These are phyloP conservation scores for Peronospora destructor DNA, from an alignment of 352 stramenopile species.

Conservation along the genomic window DNA sequence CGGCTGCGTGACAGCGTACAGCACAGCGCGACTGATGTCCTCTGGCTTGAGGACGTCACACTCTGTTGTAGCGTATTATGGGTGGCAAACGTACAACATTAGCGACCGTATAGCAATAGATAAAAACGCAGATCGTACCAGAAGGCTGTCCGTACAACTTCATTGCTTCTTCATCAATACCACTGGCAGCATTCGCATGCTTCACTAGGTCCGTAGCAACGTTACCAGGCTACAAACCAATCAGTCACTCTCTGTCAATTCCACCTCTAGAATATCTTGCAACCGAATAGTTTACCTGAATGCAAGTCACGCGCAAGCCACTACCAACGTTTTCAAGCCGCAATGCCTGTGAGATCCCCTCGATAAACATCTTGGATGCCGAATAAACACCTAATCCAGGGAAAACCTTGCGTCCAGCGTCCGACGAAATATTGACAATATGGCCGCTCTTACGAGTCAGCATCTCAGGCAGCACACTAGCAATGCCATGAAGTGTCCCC, in stretches of 20 bases:
- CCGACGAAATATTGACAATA: slow-evolving; percentile 86
- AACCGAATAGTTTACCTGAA: slow-evolving; percentile 35
- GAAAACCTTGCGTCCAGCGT: slow-evolving; percentile 78
- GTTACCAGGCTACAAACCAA: slow-evolving; percentile 71
- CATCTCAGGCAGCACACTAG: slow-evolving; percentile 64
- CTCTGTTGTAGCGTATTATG: slow-evolving; percentile 32
- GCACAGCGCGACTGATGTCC: slow-evolving; percentile 80
- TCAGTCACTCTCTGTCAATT: neutral
- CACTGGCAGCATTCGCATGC: slow-evolving; percentile 61
- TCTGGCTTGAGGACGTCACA: slow-evolving; percentile 75
- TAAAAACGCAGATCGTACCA: slow-evolving; percentile 24
- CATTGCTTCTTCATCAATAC: slow-evolving; percentile 78
- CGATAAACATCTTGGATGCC: slow-evolving; percentile 90
- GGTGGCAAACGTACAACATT: slow-evolving; percentile 12
- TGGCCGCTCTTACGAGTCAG: slow-evolving; percentile 64
- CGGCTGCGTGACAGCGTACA: slow-evolving; percentile 85
- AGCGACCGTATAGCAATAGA: slow-evolving; percentile 10
- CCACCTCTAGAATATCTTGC: neutral
- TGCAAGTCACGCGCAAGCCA: slow-evolving; percentile 83
- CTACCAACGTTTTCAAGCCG: slow-evolving; percentile 82
- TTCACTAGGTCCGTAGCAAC: slow-evolving; percentile 87
- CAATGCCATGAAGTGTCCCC: slow-evolving; percentile 85
- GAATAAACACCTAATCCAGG: slow-evolving; percentile 83
- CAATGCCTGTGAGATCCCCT: slow-evolving; percentile 81
- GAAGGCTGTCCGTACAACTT: slow-evolving; percentile 51